Evolutionary conservation across 371 early-diverging fungal genomes (phyloP).

Genomic region (Gilbertella persicaria): DNA sequence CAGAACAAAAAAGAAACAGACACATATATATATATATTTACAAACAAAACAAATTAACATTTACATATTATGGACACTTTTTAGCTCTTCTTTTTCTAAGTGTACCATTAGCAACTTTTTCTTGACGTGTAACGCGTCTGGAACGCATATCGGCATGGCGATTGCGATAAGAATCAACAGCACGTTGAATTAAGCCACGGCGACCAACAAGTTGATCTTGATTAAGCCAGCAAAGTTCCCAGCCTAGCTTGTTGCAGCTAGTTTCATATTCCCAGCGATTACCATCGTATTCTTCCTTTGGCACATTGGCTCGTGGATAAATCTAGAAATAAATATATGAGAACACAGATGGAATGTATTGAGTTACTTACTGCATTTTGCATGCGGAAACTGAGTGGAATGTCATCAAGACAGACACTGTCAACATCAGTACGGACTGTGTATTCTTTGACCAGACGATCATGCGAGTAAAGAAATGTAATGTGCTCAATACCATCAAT

Average conservation of each 20-base stretch:
- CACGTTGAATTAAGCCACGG: conserved; percentile 89
- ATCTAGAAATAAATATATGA: conserved; percentile 33
- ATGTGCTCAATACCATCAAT: conserved; percentile 67
- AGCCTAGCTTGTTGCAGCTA: conserved; percentile 84
- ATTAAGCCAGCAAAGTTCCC: conserved; percentile 83
- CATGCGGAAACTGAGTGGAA: conserved; percentile 69
- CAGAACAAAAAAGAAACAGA: background rate
- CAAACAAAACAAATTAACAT: background rate
- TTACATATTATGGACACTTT: conserved; percentile 5
- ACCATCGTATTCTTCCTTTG: conserved; percentile 68
- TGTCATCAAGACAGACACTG: conserved; percentile 52
- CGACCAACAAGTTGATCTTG: conserved; percentile 72
- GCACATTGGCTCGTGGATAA: conserved; percentile 81
- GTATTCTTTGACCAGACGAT: conserved; percentile 64
- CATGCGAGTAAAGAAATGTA: conserved; percentile 61
- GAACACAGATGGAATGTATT: background rate
- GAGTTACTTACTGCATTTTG: conserved; percentile 62
- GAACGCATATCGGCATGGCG: conserved; percentile 73
- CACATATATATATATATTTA: too few relatives aligned
- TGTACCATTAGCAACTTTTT: conserved; percentile 72
- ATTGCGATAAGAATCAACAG: conserved; percentile 88
- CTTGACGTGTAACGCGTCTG: conserved; percentile 73
- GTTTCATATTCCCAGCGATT: conserved; percentile 93
- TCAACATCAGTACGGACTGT: conserved; percentile 79
- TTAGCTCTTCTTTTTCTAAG: conserved; percentile 55